phyloP scores from a whole-genome alignment of 2,329 filamentous ascomycete genomes.

The Claviceps pazoutovae region DNA sequence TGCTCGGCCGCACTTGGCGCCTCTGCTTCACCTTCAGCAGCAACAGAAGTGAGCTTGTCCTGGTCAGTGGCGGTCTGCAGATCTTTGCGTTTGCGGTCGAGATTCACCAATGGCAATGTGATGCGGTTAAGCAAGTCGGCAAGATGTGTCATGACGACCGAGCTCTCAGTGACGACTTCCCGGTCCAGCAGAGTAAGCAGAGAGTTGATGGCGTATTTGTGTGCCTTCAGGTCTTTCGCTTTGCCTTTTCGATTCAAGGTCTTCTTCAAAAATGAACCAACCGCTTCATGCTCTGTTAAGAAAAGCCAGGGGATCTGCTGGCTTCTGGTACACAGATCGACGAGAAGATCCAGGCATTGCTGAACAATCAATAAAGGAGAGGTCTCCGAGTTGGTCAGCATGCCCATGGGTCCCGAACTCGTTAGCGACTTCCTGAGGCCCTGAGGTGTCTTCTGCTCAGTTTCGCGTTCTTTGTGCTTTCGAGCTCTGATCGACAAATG shows the following conservation, averaged over 20 bases:
- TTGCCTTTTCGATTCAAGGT: constrained; percentile 74
- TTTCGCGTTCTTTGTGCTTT: constrained; percentile 52
- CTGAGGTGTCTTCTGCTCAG: constrained; percentile 62
- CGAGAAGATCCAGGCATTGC: constrained; percentile 78
- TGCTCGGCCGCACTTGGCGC: constrained; percentile 14
- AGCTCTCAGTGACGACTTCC: constrained; percentile 92
- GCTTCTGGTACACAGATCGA: constrained; percentile 72
- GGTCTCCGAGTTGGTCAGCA: constrained; percentile 61
- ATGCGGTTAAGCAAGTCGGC: constrained; percentile 78
- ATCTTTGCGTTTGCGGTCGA: constrained; percentile 47
- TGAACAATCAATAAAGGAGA: constrained; percentile 92
- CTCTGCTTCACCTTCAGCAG: constrained; percentile 16
- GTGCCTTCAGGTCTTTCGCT: constrained; percentile 66
- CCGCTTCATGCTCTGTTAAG: constrained; percentile 77
- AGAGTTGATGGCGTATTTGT: constrained; percentile 85
- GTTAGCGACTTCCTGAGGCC: constrained; percentile 62
- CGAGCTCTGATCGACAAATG: constrained; percentile 85
- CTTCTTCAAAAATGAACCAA: constrained; percentile 61
- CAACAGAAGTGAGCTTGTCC: constrained; percentile 10
- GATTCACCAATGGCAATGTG: constrained; percentile 67
- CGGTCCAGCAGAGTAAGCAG: constrained; percentile 78
- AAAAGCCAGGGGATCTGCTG: constrained; percentile 83
- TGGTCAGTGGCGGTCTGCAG: constrained; percentile 23
- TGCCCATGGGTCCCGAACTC: constrained; percentile 31
- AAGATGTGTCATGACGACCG: constrained; percentile 88